Base-by-base conservation (phyloP, 108 stramenopile genomes). In the Skeletonema marinoi region DNA sequence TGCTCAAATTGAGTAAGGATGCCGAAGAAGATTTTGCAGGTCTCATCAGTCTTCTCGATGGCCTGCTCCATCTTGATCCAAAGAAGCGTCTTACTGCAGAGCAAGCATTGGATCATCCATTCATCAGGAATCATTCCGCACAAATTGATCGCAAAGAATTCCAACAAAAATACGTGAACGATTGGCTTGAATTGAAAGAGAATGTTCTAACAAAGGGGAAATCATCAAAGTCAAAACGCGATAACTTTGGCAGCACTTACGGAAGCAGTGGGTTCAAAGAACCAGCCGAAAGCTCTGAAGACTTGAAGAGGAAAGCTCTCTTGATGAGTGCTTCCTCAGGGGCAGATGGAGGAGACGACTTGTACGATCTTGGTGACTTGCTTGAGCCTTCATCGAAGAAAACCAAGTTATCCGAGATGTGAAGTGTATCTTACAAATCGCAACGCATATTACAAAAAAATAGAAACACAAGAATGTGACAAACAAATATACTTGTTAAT, bases 1-100 rank as follows among this genome's bases (percentile, higher is more conserved):
- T 95, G 83, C 75, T 96, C 32, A 88, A 84, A 63, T n/a, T 66
- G 32, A 38, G 41, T 35, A 66, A 58, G 31, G 70, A 33, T 31
- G 68, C 35, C 16, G 84, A 87, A 19, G 78, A 74, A 31, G 85
- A 86, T 8, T 87, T 85, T 73, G 46, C 73, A 17, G 78, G 76
- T n/a, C 86, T 91, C 19, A 85, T 95, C 25, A 85, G 88, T 65
- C 83, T 96, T 32, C 77, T 96, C 11, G 88, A 84, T 35, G 67
- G 75, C 14, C 85, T 96, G 86, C 84, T 96, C 13, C 89, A 89
- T 62, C 85, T 96, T 56, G 92, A 96, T 60, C 95, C 95, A 10
- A 85, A 76, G 50, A 66, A 90, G 58, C 87, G 95, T 2, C 85
- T 92, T 36, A 82, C 90, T n/a, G 88, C 91, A 3, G 84, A 78